Evolutionary conservation across 768 basidiomycete species (phyloP).

Genomic region (Sarcomyxa edulis): DNA sequence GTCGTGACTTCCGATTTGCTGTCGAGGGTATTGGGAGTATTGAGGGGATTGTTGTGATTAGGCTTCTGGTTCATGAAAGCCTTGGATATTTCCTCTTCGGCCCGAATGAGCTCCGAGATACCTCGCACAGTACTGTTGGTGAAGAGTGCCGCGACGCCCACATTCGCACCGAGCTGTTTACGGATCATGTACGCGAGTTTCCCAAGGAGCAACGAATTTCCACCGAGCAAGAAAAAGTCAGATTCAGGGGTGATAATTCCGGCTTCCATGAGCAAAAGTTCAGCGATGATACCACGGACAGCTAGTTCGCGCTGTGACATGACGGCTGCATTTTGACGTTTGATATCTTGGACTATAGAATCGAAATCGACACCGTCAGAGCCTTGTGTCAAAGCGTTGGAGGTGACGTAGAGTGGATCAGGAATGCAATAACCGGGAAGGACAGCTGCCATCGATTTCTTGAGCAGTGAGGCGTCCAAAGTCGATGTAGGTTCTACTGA

Average conservation of each 20-base stretch:
- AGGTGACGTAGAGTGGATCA: slow-evolving; percentile 26
- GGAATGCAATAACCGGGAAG: slow-evolving; percentile 38
- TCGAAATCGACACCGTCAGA: slow-evolving; percentile 24
- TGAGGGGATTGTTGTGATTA: slow-evolving; percentile 5
- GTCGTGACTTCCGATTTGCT: slow-evolving; percentile 5
- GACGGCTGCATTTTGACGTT: slow-evolving; percentile 13
- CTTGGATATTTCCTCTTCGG: slow-evolving; percentile 14
- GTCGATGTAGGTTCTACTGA: slow-evolving; percentile 15
- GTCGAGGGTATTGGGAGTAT: background rate
- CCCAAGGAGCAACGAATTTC: slow-evolving; percentile 42
- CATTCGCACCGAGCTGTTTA: slow-evolving; percentile 28
- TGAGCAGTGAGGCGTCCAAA: slow-evolving; percentile 15
- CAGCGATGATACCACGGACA: slow-evolving; percentile 31
- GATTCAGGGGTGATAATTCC: slow-evolving; percentile 24
- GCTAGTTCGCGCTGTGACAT: slow-evolving; percentile 26
- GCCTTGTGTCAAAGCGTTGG: slow-evolving; percentile 14
- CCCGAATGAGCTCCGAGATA: slow-evolving; percentile 32
- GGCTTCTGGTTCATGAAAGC: slow-evolving; percentile 1
- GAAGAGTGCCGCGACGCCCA: slow-evolving; percentile 34
- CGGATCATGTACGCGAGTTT: slow-evolving; percentile 37
- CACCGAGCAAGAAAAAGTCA: slow-evolving; percentile 39
- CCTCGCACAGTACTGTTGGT: slow-evolving; percentile 34
- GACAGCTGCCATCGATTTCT: slow-evolving; percentile 13
- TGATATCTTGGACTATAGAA: slow-evolving; percentile 21
- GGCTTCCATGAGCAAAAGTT: slow-evolving; percentile 24